Evolutionary conservation across 805 yeast species (phyloP).

Genomic region (Deakozyma indianensis): DNA sequence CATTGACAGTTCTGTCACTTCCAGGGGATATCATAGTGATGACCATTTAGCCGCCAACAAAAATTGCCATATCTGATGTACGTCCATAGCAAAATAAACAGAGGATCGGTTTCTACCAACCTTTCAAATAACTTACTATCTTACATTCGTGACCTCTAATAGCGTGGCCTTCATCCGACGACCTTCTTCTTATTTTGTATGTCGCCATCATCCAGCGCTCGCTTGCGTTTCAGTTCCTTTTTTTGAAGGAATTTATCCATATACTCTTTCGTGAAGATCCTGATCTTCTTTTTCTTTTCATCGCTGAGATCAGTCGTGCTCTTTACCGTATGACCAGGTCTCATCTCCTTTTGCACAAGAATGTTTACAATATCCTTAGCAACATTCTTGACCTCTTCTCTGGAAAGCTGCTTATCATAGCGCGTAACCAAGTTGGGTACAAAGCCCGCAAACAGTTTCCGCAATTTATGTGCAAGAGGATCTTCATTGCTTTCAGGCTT

Average conservation of each 20-base stretch:
- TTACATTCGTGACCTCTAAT: too few species aligned
- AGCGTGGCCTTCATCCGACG: too few species aligned
- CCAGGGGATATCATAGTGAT: too few species aligned
- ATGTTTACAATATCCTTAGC: conserved; percentile 64
- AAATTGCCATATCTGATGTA: too few species aligned
- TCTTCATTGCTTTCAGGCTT: neutral
- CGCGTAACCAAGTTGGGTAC: conserved; percentile 69
- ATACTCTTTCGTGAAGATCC: conserved; percentile 36
- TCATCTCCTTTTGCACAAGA: conserved; percentile 55
- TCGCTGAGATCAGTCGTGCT: conserved; percentile 41
- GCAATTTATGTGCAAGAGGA: neutral
- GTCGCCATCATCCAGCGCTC: conserved; percentile 1
- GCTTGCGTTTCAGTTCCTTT: conserved; percentile 2
- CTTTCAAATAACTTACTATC: too few species aligned
- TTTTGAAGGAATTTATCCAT: conserved; percentile 13
- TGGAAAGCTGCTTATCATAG: conserved; percentile 52
- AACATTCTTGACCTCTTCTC: conserved; percentile 59
- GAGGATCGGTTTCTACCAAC: too few species aligned
- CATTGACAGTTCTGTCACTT: too few species aligned
- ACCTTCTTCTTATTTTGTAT: too few species aligned
- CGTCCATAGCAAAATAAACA: too few species aligned
- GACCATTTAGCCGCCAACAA: too few species aligned
- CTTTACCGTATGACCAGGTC: conserved; percentile 19
- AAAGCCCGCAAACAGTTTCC: conserved; percentile 41
- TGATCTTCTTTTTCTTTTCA: conserved; percentile 58